Evolutionary conservation across 305 asterid species (phyloP).

Genomic region (Fraxinus latifolia): DNA sequence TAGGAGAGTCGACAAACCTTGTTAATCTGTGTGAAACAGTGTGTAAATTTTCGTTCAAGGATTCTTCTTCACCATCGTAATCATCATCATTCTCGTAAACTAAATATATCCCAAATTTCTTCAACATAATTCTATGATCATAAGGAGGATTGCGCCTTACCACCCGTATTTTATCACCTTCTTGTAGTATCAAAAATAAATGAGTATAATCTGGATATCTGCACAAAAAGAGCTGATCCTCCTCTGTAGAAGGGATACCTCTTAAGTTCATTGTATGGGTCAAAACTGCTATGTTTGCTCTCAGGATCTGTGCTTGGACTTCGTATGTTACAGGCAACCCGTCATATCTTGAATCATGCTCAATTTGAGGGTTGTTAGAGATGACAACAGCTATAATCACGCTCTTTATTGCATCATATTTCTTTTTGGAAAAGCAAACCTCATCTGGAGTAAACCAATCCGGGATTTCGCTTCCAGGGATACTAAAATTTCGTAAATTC

Average conservation of each 20-base stretch:
- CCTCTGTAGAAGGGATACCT: slow-evolving; percentile 26
- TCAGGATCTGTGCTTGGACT: slow-evolving; percentile 23
- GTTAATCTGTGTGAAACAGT: slow-evolving; percentile 27
- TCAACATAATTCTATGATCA: slow-evolving; percentile 26
- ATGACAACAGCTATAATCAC: slow-evolving; percentile 28
- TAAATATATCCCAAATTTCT: slow-evolving; percentile 26
- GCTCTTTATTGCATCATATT: slow-evolving; percentile 12
- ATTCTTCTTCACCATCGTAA: slow-evolving; percentile 30
- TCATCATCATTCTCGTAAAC: slow-evolving; percentile 34
- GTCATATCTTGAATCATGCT: slow-evolving; percentile 17
- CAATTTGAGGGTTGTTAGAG: slow-evolving; percentile 18
- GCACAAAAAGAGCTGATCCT: slow-evolving; percentile 33
- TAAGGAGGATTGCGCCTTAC: slow-evolving; percentile 7
- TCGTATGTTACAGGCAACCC: slow-evolving; percentile 22
- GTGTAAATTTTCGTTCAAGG: slow-evolving; percentile 22
- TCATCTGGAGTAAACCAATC: slow-evolving; percentile 28
- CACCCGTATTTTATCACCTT: slow-evolving; percentile 28
- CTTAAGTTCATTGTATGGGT: neutral
- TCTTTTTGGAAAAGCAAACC: slow-evolving; percentile 17
- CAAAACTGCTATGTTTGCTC: slow-evolving; percentile 1
- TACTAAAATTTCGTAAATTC: slow-evolving; percentile 20
- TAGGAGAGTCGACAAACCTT: slow-evolving; percentile 6
- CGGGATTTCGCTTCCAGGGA: slow-evolving; percentile 34
- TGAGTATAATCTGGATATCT: slow-evolving; percentile 17
- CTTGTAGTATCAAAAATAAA: slow-evolving; percentile 17